Evolutionary conservation across 495 filamentous ascomycete genomes (phyloP).

Genomic region (Saxophila tyrrhenica): DNA sequence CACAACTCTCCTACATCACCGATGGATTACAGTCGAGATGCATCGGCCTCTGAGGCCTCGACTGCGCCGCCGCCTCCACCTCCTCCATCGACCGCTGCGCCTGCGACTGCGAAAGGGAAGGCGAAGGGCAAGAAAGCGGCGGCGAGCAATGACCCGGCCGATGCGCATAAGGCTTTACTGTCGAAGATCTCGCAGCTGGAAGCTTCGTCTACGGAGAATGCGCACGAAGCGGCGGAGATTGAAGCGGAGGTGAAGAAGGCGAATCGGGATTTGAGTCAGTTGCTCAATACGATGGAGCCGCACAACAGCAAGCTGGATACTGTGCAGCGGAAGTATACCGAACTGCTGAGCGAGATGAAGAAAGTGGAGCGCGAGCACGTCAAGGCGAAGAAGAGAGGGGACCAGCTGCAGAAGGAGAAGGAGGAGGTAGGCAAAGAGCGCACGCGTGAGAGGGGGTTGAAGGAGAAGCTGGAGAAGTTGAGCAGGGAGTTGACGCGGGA

Average conservation of each 20-base stretch:
- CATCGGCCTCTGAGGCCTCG: slow-evolving; percentile 13
- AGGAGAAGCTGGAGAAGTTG: slow-evolving; percentile 90
- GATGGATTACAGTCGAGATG: slow-evolving; percentile 14
- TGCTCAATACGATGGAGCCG: slow-evolving; percentile 68
- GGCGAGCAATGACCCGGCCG: slow-evolving; percentile 55
- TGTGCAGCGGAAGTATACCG: slow-evolving; percentile 80
- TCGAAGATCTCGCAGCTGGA: slow-evolving; percentile 94
- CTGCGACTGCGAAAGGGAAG: slow-evolving; percentile 39
- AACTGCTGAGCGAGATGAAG: slow-evolving; percentile 88
- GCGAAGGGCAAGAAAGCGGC: slow-evolving; percentile 44
- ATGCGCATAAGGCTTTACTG: slow-evolving; percentile 79
- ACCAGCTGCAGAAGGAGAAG: slow-evolving; percentile 93
- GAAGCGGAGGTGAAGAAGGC: slow-evolving; percentile 85
- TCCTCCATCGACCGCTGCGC: slow-evolving; percentile 28
- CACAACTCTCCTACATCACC: slow-evolving; percentile 14
- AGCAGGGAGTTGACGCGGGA: slow-evolving; percentile 87
- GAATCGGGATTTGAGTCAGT: slow-evolving; percentile 73
- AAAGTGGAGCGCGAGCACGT: slow-evolving; percentile 82
- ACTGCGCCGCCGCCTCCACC: slow-evolving; percentile 24
- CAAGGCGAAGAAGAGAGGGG: slow-evolving; percentile 90
- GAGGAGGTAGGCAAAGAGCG: slow-evolving; percentile 78
- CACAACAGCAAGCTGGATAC: slow-evolving; percentile 67
- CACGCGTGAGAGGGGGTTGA: slow-evolving; percentile 73
- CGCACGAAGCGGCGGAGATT: slow-evolving; percentile 92
- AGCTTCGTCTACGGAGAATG: slow-evolving; percentile 80